phyloP scores from a whole-genome alignment of 257 asterid species.

The Salvia rosmarinus region DNA sequence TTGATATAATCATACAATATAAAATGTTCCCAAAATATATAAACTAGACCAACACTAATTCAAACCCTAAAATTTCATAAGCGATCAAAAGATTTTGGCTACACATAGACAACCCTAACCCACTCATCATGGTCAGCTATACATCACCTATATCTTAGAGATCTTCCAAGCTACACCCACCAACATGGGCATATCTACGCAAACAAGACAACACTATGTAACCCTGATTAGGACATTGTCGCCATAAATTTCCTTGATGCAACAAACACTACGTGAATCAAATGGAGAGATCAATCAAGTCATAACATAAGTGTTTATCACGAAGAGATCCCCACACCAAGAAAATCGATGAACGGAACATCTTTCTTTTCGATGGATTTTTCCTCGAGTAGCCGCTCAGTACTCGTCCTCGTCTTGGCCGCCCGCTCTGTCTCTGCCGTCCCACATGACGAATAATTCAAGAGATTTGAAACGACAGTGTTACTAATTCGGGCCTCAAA shows the following conservation, averaged over 20 bases:
- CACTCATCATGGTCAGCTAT: background rate
- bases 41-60: constrained; percentile 13
- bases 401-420: constrained; percentile 31
- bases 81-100: background rate
- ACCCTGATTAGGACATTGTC: constrained; percentile 25
- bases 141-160: constrained; percentile 14
- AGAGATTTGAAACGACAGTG: constrained; percentile 34
- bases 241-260: background rate
- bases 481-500: constrained; percentile 22
- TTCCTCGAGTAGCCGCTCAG: constrained; percentile 40
- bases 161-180: background rate
- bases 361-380: constrained; percentile 51
- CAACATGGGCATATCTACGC: constrained; percentile 14
- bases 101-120: constrained; percentile 13
- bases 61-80: background rate
- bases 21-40: constrained; percentile 1
- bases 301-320: constrained; percentile 26
- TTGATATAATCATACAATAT: constrained; percentile 14
- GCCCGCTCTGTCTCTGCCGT: constrained; percentile 13
- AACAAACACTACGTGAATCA: background rate
- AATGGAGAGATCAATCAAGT: background rate
- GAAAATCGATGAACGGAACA: constrained; percentile 90
- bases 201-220: constrained; percentile 8
- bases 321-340: constrained; percentile 86
- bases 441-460: constrained; percentile 34